A percentile compares a stretch with the other conserved stretches of the same genome.
Evolutionary conservation across 2,329 filamentous ascomycete species (phyloP).

Genomic region (Aureobasidium uvarum): DNA sequence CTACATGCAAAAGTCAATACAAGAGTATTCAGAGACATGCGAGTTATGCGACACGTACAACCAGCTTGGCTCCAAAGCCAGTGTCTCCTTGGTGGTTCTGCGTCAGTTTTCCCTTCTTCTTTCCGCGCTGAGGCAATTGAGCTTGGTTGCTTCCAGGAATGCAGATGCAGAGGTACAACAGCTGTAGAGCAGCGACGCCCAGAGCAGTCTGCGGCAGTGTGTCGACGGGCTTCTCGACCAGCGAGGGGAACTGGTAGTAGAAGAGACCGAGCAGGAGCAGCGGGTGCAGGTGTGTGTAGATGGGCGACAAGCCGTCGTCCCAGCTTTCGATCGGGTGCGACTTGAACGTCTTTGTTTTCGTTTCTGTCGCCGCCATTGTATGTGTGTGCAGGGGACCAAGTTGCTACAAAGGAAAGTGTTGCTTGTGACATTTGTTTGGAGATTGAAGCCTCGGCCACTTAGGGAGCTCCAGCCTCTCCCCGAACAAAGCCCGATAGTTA

Average conservation of each 20-base stretch:
- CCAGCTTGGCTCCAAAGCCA: conserved; percentile 44
- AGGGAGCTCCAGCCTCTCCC: conserved; percentile 1
- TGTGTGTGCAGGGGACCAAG: neutral
- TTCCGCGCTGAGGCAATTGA: conserved; percentile 43
- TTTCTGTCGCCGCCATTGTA: conserved; percentile 20
- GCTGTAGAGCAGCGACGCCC: conserved; percentile 63
- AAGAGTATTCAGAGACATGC: neutral
- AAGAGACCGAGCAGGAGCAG: conserved; percentile 64
- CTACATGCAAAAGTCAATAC: conserved; percentile 42
- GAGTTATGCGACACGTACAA: conserved; percentile 40
- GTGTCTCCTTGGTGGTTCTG: conserved; percentile 50
- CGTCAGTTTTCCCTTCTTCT: conserved; percentile 50
- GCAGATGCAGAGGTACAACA: conserved; percentile 57
- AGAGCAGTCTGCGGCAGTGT: conserved; percentile 62
- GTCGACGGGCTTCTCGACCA: conserved; percentile 68
- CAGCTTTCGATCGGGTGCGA: conserved; percentile 36
- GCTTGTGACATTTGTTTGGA: conserved; percentile 12
- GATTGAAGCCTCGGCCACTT: conserved; percentile 2
- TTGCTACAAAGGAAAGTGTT: neutral
- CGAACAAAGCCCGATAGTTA: conserved; percentile 23
- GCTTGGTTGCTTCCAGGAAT: conserved; percentile 53
- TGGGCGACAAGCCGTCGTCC: conserved; percentile 32
- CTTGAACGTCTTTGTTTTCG: conserved; percentile 17
- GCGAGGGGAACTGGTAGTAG: conserved; percentile 60
- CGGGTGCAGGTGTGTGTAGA: conserved; percentile 66